phyloP scores from a whole-genome alignment of 2,329 filamentous ascomycete species.

The Elsinoe batatas region DNA sequence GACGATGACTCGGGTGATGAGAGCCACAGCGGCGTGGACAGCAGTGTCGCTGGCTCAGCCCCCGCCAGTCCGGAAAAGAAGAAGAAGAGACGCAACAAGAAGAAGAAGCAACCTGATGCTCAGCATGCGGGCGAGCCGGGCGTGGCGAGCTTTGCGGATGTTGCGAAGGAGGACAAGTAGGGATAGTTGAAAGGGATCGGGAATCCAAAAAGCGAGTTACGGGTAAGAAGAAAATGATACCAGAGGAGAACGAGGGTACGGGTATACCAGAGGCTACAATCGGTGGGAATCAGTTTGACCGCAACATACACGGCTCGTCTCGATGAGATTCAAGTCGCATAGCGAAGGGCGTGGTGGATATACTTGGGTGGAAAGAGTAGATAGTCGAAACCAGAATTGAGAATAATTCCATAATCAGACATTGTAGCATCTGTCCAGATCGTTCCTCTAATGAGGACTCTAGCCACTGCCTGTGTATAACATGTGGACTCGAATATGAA shows the following conservation, averaged over 20 bases:
- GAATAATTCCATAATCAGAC: no score
- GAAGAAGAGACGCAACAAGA: constrained; percentile 17
- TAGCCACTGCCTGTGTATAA: no score
- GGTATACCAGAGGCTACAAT: neutral
- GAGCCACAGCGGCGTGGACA: neutral
- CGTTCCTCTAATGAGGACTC: no score
- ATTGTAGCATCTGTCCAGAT: no score
- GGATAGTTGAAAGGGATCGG: neutral
- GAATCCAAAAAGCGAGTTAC: neutral
- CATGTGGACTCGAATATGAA: no score
- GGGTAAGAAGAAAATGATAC: neutral
- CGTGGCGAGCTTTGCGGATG: constrained; percentile 9
- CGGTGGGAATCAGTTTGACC: neutral
- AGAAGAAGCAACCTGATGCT: constrained; percentile 14
- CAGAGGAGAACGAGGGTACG: neutral
- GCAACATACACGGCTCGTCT: neutral
- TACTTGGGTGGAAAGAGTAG: neutral
- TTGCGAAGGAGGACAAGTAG: constrained; percentile 12
- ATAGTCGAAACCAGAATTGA: no score
- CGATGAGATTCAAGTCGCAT: neutral
- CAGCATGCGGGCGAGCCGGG: constrained; percentile 4
- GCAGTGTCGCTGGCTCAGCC: constrained; percentile 7
- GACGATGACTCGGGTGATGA: constrained; percentile 11
- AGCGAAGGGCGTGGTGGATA: neutral
- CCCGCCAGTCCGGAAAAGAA: constrained; percentile 13